Evolutionary conservation across 495 filamentous ascomycete species (phyloP).

Genomic region (Penicillium diatomitis): DNA sequence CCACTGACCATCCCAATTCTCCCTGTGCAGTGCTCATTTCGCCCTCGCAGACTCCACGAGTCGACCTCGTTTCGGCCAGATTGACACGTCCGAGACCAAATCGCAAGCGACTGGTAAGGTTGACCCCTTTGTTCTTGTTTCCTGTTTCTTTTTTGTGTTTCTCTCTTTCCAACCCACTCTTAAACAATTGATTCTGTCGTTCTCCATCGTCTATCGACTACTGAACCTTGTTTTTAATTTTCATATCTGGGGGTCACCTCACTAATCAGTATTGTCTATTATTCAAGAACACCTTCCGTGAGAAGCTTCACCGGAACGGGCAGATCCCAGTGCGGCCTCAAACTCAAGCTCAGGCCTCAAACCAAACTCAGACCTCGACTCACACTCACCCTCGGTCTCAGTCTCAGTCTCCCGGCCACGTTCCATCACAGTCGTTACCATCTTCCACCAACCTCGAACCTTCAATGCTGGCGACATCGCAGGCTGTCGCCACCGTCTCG

Average conservation of each 20-base stretch:
- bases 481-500: slow-evolving; percentile 25
- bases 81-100: slow-evolving; percentile 16
- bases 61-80: slow-evolving; percentile 17
- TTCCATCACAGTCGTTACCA: slow-evolving; percentile 6
- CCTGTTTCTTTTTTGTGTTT: too few relatives aligned
- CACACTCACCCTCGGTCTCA: too few relatives aligned
- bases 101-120: slow-evolving; percentile 24
- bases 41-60: slow-evolving; percentile 12
- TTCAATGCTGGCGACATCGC: slow-evolving; percentile 21
- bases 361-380: too few relatives aligned
- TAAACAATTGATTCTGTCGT: too few relatives aligned
- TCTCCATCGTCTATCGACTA: too few relatives aligned
- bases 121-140: too few relatives aligned
- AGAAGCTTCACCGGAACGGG: slow-evolving; percentile 22
- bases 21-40: slow-evolving; percentile 8
- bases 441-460: slow-evolving; percentile 19
- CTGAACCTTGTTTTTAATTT: background rate
- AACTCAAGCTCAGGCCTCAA: too few relatives aligned
- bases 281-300: slow-evolving; percentile 33
- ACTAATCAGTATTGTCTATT: too few relatives aligned
- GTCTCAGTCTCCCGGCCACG: slow-evolving; percentile 6
- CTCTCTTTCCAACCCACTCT: too few relatives aligned
- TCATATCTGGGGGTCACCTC: background rate
- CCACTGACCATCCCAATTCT: slow-evolving; percentile 4
- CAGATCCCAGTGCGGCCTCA: background rate